These are phyloP conservation scores for Martiniozyma abietophila DNA, from an alignment of 805 yeast species.

Conservation along the genomic window DNA sequence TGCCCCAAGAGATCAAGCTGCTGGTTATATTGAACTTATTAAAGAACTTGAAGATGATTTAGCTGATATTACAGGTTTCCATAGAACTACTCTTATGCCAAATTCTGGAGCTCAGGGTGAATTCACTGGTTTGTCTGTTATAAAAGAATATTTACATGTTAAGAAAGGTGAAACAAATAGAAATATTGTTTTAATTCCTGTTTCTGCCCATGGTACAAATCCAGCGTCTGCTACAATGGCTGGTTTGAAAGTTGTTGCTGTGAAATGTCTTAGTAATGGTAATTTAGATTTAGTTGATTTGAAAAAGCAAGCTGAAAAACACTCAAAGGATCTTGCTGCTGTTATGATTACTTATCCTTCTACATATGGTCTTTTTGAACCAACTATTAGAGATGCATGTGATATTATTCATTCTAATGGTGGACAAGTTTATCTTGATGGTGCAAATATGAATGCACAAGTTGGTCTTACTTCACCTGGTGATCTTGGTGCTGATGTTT, in stretches of 20 bases:
- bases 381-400: slow-evolving; percentile 77
- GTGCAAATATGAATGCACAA: slow-evolving; percentile 99
- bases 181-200: slow-evolving; percentile 88
- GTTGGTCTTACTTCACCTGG: slow-evolving; percentile 97
- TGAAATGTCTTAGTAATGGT: slow-evolving; percentile 79
- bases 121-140: slow-evolving; percentile 85
- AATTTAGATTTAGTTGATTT: slow-evolving; percentile 77
- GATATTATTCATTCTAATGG: slow-evolving; percentile 79
- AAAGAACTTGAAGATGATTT: slow-evolving; percentile 73
- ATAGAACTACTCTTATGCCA: slow-evolving; percentile 86
- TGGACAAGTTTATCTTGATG: slow-evolving; percentile 95
- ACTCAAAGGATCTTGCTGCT: slow-evolving; percentile 69
- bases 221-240: slow-evolving; percentile 99
- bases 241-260: slow-evolving; percentile 87
- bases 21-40: slow-evolving; percentile 72
- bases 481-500: slow-evolving; percentile 95
- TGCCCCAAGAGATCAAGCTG: slow-evolving; percentile 82
- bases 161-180: slow-evolving; percentile 63
- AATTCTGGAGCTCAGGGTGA: slow-evolving; percentile 99
- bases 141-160: slow-evolving; percentile 59
- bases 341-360: slow-evolving; percentile 97
- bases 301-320: slow-evolving; percentile 58
- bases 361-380: slow-evolving; percentile 94
- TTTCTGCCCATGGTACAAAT: slow-evolving; percentile 96
- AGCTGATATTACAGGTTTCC: slow-evolving; percentile 88